These are phyloP conservation scores for Ophiognomonia clavigignenti-juglandacearum DNA, from an alignment of 2,329 filamentous ascomycete genomes.

Conservation along the genomic window DNA sequence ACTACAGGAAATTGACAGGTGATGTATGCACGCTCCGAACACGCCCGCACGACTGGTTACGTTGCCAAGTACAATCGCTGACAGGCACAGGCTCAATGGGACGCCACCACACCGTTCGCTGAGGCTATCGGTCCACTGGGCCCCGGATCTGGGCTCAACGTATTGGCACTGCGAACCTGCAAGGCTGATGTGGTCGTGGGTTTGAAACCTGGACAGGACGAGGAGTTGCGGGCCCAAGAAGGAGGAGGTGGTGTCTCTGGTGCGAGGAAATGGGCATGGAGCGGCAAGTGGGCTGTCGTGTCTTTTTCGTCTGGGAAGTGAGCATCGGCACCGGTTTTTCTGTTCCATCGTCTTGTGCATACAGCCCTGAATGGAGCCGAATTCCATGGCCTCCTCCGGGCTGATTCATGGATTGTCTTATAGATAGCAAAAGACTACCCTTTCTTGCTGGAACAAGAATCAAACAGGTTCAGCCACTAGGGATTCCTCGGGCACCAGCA, in stretches of 20 bases:
- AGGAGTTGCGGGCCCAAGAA: slow-evolving; percentile 64
- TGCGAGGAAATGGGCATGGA: slow-evolving; percentile 87
- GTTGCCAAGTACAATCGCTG: background rate
- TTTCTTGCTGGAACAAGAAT: no score
- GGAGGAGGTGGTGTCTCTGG: slow-evolving; percentile 66
- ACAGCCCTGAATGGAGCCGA: no score
- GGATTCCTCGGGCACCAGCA: no score
- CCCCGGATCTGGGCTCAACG: slow-evolving; percentile 72
- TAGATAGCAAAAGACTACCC: no score
- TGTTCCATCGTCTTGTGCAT: no score
- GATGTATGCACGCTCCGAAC: slow-evolving; percentile 61
- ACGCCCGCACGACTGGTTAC: background rate
- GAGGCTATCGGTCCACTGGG: slow-evolving; percentile 84
- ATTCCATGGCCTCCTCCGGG: no score
- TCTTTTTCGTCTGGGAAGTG: slow-evolving; percentile 54
- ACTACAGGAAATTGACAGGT: slow-evolving; percentile 87
- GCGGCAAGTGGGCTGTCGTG: slow-evolving; percentile 93
- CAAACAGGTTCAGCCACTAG: no score
- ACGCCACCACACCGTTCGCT: slow-evolving; percentile 79
- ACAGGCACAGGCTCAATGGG: slow-evolving; percentile 63
- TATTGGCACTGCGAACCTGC: slow-evolving; percentile 85
- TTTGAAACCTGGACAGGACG: slow-evolving; percentile 75
- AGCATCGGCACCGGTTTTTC: background rate
- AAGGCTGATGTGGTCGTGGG: slow-evolving; percentile 96
- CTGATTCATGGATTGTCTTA: no score